A percentile compares a stretch with the other conserved stretches of the same genome.
These are phyloP conservation scores for Martiniozyma asiatica DNA, from an alignment of 1,139 yeast genomes.

Conservation along the genomic window DNA sequence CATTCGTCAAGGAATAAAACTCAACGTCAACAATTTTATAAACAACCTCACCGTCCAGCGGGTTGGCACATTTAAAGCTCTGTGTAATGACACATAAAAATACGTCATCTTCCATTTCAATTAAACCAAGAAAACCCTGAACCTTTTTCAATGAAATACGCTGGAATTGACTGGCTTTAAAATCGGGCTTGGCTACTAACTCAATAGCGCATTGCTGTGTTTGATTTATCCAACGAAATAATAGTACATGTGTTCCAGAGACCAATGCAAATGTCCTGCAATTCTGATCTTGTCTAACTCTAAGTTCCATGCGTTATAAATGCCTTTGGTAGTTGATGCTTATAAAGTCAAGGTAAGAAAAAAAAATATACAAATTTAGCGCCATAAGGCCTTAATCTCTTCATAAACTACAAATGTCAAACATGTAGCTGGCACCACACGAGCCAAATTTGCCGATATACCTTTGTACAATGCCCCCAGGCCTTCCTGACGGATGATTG, in stretches of 20 bases:
- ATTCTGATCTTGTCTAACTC: constrained; percentile 5
- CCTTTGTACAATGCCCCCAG: constrained; percentile 70
- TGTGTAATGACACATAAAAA: constrained; percentile 77
- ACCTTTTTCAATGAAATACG: constrained; percentile 33
- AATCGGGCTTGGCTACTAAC: constrained; percentile 30
- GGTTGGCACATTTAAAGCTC: constrained; percentile 67
- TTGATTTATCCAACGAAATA: constrained; percentile 31
- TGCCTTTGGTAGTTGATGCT: no score
- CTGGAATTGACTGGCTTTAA: constrained; percentile 32
- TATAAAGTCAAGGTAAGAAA: no score
- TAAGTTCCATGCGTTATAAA: constrained; percentile 6
- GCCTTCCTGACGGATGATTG: constrained; percentile 34
- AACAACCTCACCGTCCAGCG: constrained; percentile 68
- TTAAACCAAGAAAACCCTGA: constrained; percentile 81
- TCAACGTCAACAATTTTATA: constrained; percentile 76
- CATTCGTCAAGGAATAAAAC: constrained; percentile 60
- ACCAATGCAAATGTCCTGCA: constrained; percentile 40
- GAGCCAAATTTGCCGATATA: constrained; percentile 44
- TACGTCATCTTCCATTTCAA: constrained; percentile 52
- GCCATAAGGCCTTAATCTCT: constrained; percentile 28
- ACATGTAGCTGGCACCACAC: constrained; percentile 69
- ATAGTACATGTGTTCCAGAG: constrained; percentile 38
- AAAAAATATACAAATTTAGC: no score
- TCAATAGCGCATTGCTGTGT: constrained; percentile 40
- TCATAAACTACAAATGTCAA: constrained; percentile 61